phyloP scores from a whole-genome alignment of 1,284 basidiomycete genomes.

The Apiotrichum akiyoshidainum region DNA sequence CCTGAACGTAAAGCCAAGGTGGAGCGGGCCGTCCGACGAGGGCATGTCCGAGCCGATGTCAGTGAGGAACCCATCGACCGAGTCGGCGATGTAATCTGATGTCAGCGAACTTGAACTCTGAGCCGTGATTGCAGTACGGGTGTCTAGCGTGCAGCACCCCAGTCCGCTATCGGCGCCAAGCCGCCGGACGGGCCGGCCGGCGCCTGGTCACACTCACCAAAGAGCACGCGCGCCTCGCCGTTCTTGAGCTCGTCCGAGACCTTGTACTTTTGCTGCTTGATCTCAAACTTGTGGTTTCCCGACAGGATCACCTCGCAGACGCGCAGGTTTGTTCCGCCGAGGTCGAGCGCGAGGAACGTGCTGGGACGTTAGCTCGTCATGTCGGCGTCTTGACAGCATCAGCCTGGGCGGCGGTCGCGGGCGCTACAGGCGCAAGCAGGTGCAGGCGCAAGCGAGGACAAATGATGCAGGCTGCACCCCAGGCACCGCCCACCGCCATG shows the following conservation, averaged over 20 bases:
- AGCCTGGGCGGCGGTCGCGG: neutral
- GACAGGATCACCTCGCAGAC: constrained; percentile 89
- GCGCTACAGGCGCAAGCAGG: no score
- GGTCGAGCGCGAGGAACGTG: constrained; percentile 87
- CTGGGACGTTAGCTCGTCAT: constrained; percentile 51
- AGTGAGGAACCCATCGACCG: constrained; percentile 91
- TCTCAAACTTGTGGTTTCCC: constrained; percentile 80
- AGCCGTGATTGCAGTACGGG: no score
- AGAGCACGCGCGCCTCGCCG: constrained; percentile 75
- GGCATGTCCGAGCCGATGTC: constrained; percentile 54
- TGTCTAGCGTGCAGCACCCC: no score
- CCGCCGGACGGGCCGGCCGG: no score
- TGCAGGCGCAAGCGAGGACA: neutral
- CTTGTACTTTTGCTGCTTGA: constrained; percentile 90
- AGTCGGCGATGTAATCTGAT: constrained; percentile 90
- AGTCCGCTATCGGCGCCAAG: constrained; percentile 59
- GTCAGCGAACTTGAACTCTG: constrained; percentile 3
- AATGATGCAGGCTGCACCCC: no score
- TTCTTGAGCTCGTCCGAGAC: constrained; percentile 86
- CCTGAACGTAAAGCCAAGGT: constrained; percentile 87
- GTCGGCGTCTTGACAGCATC: no score
- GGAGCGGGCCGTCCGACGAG: constrained; percentile 56
- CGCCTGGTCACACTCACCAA: constrained; percentile 59
- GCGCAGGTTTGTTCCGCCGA: constrained; percentile 94
- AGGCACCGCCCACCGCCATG: no score